phyloP scores from a whole-genome alignment of 75 land plant genomes.

The Chamaecyparis obtusa region DNA sequence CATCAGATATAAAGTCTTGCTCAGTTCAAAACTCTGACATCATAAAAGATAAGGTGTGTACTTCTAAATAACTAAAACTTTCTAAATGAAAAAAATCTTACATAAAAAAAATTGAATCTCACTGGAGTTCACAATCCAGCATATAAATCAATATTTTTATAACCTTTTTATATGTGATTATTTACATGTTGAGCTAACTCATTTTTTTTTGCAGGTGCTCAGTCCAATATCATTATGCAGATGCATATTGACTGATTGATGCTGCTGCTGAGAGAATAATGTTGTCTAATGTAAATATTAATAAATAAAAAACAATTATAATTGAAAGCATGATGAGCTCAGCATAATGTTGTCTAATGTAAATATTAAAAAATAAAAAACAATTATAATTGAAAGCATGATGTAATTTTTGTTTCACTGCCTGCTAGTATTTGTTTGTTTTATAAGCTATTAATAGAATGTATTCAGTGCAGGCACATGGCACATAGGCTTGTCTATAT shows the following conservation, averaged over 20 bases:
- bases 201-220: conserved; percentile 1
- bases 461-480: neutral
- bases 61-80: too few relatives aligned
- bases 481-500: neutral
- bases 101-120: too few relatives aligned
- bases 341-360: neutral
- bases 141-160: neutral
- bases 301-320: neutral
- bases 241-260: too few relatives aligned
- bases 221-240: neutral
- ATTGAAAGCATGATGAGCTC: too few relatives aligned
- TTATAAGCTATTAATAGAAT: neutral
- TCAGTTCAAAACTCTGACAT: too few relatives aligned
- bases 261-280: neutral
- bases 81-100: too few relatives aligned
- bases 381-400: neutral
- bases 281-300: neutral
- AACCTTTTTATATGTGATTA: neutral
- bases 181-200: neutral
- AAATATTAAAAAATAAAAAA: neutral
- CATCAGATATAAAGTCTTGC: too few relatives aligned
- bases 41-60: too few relatives aligned
- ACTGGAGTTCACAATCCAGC: neutral
- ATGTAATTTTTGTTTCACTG: neutral
- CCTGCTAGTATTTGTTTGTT: neutral